Evolutionary conservation across 805 yeast genomes (phyloP).

Genomic region (Cyberlindnera euphorbiiphila): DNA sequence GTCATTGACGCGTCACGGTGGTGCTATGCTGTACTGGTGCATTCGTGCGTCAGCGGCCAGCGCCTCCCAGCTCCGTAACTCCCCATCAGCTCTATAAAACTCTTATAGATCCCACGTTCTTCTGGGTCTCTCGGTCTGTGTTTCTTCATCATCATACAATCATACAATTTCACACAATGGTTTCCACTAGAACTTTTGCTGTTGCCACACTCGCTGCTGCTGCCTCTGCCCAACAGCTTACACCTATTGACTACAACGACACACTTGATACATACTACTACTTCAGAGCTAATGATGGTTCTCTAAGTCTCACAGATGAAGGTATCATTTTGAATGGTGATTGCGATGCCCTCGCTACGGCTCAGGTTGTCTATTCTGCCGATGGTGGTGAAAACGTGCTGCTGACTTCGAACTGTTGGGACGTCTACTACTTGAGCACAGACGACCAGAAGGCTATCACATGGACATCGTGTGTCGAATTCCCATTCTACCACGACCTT

Average conservation of each 20-base stretch:
- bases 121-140: no score
- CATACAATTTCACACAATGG: conserved; percentile 1
- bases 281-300: conserved; percentile 19
- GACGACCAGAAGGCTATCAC: conserved; percentile 11
- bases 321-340: conserved; percentile 20
- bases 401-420: conserved; percentile 25
- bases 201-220: conserved; percentile 21
- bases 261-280: conserved; percentile 21
- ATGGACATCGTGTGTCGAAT: conserved; percentile 26
- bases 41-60: no score
- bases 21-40: no score
- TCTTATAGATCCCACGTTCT: no score
- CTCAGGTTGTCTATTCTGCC: conserved; percentile 22
- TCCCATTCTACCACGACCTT: conserved; percentile 21
- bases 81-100: no score
- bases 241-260: conserved; percentile 17
- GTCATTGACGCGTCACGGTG: no score
- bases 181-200: conserved; percentile 8
- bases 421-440: conserved; percentile 23
- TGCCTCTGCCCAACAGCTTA: conserved; percentile 21
- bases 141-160: no score
- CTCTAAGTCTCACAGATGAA: conserved; percentile 7
- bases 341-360: conserved; percentile 18
- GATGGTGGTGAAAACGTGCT: conserved; percentile 15
- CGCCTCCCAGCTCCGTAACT: no score